These are phyloP conservation scores for Vanderwaltozyma tropicalis DNA, from an alignment of 805 yeast species.

Conservation along the genomic window DNA sequence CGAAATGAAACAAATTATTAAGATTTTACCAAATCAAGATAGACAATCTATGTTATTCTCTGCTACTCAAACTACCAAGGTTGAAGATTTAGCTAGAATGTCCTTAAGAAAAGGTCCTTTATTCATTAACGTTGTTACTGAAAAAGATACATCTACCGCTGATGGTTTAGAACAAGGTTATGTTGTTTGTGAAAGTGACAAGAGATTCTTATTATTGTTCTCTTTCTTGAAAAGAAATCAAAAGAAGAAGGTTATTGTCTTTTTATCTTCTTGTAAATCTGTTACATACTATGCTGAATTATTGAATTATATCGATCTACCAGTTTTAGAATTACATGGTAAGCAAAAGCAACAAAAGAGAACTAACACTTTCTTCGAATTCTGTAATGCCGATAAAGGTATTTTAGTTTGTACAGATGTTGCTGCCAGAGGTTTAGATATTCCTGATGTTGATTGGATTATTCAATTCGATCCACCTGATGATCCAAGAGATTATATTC, in stretches of 20 bases:
- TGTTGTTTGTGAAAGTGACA: constrained; percentile 94
- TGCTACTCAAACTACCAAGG: constrained; percentile 99
- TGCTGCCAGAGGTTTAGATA: constrained; percentile 98
- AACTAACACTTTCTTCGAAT: constrained; percentile 95
- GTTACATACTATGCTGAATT: constrained; percentile 94
- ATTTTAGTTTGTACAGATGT: constrained; percentile 93
- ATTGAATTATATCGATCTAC: constrained; percentile 90
- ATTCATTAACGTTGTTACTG: constrained; percentile 86
- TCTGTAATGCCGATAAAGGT: constrained; percentile 94
- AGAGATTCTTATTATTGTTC: constrained; percentile 78
- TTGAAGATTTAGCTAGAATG: constrained; percentile 94
- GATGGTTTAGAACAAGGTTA: constrained; percentile 98
- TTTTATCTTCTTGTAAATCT: constrained; percentile 91
- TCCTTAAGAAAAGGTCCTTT: constrained; percentile 88
- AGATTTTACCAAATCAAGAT: constrained; percentile 81
- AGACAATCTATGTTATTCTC: constrained; percentile 96
- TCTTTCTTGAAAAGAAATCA: constrained; percentile 88
- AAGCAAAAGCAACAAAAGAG: constrained; percentile 98
- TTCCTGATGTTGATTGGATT: constrained; percentile 98
- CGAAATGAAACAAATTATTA: constrained; percentile 95
- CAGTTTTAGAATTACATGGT: constrained; percentile 93
- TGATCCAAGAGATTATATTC: constrained; percentile 98
- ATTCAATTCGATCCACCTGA: constrained; percentile 99
- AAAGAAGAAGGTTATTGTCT: constrained; percentile 88
- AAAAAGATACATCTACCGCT: constrained; percentile 78